Conservation (phyloP, 129 eudicot genomes). For the Flaveria trinervia region DNA sequence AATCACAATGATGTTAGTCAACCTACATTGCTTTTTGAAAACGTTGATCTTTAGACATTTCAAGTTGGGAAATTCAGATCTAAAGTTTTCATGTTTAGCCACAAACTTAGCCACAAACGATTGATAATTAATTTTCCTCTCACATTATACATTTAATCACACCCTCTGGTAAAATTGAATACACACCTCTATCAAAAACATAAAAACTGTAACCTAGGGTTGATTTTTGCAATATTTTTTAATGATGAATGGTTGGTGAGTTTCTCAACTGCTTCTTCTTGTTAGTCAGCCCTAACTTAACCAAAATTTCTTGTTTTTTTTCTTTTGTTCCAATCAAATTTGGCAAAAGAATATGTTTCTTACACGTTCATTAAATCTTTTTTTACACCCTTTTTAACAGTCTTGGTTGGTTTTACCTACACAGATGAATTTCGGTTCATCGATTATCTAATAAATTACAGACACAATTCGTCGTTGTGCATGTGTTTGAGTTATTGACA, state of each 20-base stretch:
- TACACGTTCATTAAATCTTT: slow-evolving; percentile 23
- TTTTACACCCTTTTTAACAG: slow-evolving; percentile 22
- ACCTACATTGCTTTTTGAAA: no score
- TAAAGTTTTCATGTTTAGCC: no score
- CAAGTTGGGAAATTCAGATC: no score
- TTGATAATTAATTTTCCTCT: no score
- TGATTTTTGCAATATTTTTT: slow-evolving; percentile 34
- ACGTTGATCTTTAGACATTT: no score
- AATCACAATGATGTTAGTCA: no score
- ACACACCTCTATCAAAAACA: no score
- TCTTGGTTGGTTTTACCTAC: slow-evolving; percentile 35
- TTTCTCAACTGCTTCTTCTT: slow-evolving; percentile 45
- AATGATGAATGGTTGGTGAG: slow-evolving; percentile 51
- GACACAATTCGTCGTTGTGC: no score
- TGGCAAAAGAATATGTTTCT: background rate
- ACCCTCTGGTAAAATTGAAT: no score
- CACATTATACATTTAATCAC: no score
- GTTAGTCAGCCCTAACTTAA: slow-evolving; percentile 38
- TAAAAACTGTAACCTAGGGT: slow-evolving; percentile 31
- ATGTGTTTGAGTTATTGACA: background rate
- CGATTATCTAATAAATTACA: slow-evolving; percentile 21
- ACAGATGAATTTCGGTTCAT: slow-evolving; percentile 3
- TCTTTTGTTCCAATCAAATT: slow-evolving; percentile 29
- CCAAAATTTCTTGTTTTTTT: slow-evolving; percentile 16
- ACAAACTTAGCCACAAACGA: no score